Evolutionary conservation across 805 yeast species (phyloP).

Genomic region (Saturnispora kantuleensis): DNA sequence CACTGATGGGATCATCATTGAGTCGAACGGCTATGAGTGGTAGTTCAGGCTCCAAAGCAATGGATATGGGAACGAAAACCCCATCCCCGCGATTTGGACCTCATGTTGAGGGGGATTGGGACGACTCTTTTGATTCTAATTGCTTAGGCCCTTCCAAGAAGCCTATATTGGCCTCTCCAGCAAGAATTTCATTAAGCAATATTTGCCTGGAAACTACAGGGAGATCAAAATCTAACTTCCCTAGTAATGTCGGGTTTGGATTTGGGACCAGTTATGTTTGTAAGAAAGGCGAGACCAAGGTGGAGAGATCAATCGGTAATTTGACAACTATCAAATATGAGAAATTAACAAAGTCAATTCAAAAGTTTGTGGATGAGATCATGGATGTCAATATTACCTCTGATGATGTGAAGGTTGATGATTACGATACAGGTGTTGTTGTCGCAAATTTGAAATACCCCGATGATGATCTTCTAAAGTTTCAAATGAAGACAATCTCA

Average conservation of each 20-base stretch:
- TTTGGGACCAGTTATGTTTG: conserved; percentile 6
- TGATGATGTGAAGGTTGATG: background rate
- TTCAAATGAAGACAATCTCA: conserved; percentile 4
- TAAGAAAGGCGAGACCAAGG: background rate
- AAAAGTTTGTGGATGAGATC: conserved; percentile 4
- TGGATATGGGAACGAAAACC: background rate
- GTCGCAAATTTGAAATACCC: conserved; percentile 3
- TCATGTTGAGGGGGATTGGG: conserved; percentile 4
- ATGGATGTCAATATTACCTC: background rate
- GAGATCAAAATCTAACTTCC: background rate
- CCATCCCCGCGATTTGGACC: conserved; percentile 5
- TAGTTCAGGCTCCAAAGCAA: background rate
- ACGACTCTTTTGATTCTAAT: conserved; percentile 2
- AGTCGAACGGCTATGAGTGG: conserved; percentile 9
- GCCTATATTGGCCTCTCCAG: conserved; percentile 1
- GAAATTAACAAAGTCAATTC: conserved; percentile 5
- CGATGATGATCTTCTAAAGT: background rate
- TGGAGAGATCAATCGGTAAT: conserved; percentile 7
- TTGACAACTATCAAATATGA: conserved; percentile 6
- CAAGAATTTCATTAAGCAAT: background rate
- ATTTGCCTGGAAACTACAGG: background rate
- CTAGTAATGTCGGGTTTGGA: background rate
- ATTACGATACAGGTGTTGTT: background rate
- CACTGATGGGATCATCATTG: conserved; percentile 9
- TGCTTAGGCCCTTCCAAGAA: conserved; percentile 1